These are phyloP conservation scores for Brassica carinata DNA, from an alignment of 345 rosid genomes.

Conservation along the genomic window DNA sequence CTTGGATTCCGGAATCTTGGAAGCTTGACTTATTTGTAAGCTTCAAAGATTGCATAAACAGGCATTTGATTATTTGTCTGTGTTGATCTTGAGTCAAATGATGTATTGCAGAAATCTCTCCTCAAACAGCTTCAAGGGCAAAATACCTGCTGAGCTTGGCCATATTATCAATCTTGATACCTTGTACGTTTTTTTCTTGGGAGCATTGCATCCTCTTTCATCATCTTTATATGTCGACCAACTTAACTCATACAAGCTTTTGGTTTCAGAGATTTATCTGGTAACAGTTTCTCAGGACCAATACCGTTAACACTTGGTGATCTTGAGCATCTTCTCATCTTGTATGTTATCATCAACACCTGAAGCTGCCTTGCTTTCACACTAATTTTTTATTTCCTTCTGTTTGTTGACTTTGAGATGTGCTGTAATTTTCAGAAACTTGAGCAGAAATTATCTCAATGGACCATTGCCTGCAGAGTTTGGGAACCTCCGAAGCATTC, in stretches of 20 bases:
- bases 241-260: slow-evolving; percentile 2
- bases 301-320: slow-evolving; percentile 84
- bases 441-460: slow-evolving; percentile 66
- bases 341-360: slow-evolving; percentile 49
- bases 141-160: slow-evolving; percentile 76
- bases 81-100: background rate
- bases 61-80: background rate
- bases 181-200: slow-evolving; percentile 48
- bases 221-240: background rate
- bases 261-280: slow-evolving; percentile 73
- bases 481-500: slow-evolving; percentile 84
- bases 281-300: slow-evolving; percentile 71
- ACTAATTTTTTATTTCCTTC: background rate
- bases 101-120: slow-evolving; percentile 71
- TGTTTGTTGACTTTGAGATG: background rate
- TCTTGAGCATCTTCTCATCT: slow-evolving; percentile 86
- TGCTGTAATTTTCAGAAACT: slow-evolving; percentile 46
- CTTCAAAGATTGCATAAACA: background rate
- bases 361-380: background rate
- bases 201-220: background rate
- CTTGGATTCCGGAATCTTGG: slow-evolving; percentile 63
- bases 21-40: slow-evolving; percentile 92
- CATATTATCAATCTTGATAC: slow-evolving; percentile 86
- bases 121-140: slow-evolving; percentile 69
- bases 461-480: slow-evolving; percentile 73